These are phyloP conservation scores for Pholiota microspora DNA, from an alignment of 768 basidiomycete species.

Conservation along the genomic window DNA sequence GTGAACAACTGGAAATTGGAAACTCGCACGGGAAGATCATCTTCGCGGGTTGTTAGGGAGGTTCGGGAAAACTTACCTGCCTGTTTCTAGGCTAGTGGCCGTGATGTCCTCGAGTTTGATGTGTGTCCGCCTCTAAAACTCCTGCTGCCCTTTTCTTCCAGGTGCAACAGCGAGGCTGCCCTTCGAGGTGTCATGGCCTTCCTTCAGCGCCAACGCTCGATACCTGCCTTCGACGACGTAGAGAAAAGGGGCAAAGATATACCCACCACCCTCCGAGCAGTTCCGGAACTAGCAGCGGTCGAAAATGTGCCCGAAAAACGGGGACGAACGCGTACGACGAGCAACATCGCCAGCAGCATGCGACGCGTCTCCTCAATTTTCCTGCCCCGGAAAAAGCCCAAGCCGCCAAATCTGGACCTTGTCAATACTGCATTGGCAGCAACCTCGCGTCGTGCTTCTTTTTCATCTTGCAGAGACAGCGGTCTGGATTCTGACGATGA, in stretches of 20 bases:
- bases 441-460: conserved; percentile 10
- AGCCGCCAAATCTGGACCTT: conserved; percentile 16
- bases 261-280: conserved; percentile 6
- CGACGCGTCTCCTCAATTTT: conserved; percentile 31
- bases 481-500: conserved; percentile 32
- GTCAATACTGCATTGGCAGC: conserved; percentile 14
- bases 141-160: background rate
- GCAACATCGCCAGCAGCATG: conserved; percentile 14
- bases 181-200: conserved; percentile 13
- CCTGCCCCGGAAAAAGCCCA: conserved; percentile 15
- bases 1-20: background rate
- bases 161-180: background rate
- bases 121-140: background rate
- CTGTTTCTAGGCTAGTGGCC: background rate
- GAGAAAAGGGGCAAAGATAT: conserved; percentile 4
- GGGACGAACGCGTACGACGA: conserved; percentile 11
- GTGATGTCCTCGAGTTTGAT: background rate
- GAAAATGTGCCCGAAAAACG: conserved; percentile 23
- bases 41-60: background rate
- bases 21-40: background rate
- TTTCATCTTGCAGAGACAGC: conserved; percentile 15
- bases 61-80: background rate
- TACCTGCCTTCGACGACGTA: conserved; percentile 9
- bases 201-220: conserved; percentile 17
- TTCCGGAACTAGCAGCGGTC: conserved; percentile 14